These are phyloP conservation scores for Angomonas desouzai DNA, from an alignment of 208 protist species.

Conservation along the genomic window DNA sequence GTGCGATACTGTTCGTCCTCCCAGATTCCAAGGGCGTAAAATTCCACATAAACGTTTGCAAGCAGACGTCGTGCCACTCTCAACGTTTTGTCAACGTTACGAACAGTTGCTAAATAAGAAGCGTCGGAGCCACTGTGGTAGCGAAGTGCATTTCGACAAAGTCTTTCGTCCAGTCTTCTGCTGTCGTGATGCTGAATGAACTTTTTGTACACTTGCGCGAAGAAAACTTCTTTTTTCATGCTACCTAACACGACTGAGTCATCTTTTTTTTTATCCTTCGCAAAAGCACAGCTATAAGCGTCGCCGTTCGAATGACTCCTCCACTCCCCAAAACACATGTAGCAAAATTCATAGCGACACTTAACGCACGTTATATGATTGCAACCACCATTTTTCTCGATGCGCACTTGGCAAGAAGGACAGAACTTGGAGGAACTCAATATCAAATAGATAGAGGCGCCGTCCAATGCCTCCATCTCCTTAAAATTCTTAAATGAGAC, in stretches of 20 bases:
- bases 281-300: not conserved
- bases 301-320: not conserved
- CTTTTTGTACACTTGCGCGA: not conserved
- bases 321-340: slow-evolving; percentile 4
- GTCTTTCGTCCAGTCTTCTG: not conserved
- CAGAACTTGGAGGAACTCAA: not conserved
- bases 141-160: not conserved
- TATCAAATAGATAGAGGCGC: not conserved
- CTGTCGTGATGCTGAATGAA: not conserved
- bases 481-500: not conserved
- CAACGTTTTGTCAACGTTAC: not conserved
- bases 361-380: slow-evolving; percentile 3
- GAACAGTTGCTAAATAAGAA: not conserved
- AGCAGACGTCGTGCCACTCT: not conserved
- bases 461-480: not conserved
- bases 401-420: not conserved
- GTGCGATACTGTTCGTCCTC: not conserved
- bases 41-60: not conserved
- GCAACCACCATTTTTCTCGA: not conserved
- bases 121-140: too few relatives aligned
- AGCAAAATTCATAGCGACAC: slow-evolving; percentile 5
- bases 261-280: too few relatives aligned
- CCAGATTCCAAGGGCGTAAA: not conserved
- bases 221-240: not conserved
- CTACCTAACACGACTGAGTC: not conserved